A percentile compares a stretch with the other conserved stretches of the same genome.
These are phyloP conservation scores for Helicostylum pulchrum DNA, from an alignment of 192 early-diverging fungal species.

Conservation along the genomic window DNA sequence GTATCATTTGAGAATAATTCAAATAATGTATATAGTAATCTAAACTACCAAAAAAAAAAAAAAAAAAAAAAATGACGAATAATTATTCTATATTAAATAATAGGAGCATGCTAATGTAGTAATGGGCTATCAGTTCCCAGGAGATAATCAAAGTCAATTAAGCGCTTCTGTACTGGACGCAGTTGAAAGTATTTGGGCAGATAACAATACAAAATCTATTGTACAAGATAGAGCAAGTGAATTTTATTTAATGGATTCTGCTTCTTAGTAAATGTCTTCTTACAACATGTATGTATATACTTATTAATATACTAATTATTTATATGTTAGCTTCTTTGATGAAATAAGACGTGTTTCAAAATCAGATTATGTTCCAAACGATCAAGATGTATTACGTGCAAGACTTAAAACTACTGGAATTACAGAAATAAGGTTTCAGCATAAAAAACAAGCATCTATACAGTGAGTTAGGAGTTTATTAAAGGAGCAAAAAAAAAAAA, in stretches of 20 bases:
- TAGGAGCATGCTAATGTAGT: neutral
- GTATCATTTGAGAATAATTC: constrained; percentile 49
- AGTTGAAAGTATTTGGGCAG: constrained; percentile 71
- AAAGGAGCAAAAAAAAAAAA: neutral
- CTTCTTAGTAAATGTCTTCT: constrained; percentile 64
- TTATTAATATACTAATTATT: neutral
- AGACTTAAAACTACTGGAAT: constrained; percentile 97
- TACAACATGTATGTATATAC: too few species aligned
- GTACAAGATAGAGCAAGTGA: constrained; percentile 69
- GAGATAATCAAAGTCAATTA: constrained; percentile 49
- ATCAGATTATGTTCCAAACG: constrained; percentile 82
- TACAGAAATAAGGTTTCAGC: constrained; percentile 87
- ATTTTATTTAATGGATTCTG: constrained; percentile 91
- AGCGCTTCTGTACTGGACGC: constrained; percentile 65
- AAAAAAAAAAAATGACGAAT: too few species aligned
- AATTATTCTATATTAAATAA: neutral
- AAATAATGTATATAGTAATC: constrained; percentile 44
- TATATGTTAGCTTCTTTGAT: constrained; percentile 75
- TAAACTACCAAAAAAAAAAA: constrained; percentile 6
- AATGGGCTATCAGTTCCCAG: constrained; percentile 10
- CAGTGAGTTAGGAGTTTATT: constrained; percentile 47
- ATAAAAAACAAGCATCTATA: constrained; percentile 84
- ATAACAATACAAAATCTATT: constrained; percentile 60
- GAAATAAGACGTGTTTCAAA: constrained; percentile 82
- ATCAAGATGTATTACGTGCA: constrained; percentile 89